Conservation (phyloP, 331 rosid species). For the Prunus yedoensis region DNA sequence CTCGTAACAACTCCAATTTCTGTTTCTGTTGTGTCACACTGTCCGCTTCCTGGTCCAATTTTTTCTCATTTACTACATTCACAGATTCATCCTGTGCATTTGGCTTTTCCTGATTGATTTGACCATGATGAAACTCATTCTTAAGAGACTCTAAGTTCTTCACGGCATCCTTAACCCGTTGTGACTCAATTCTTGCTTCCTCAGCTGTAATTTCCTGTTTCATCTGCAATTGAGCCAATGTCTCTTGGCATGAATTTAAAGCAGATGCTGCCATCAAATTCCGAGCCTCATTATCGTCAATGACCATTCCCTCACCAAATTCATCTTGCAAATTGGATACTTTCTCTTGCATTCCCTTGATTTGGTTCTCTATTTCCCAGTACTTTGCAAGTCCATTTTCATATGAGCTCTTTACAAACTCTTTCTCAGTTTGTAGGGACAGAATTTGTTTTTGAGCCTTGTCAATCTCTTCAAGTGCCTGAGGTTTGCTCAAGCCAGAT, state of each 20-base stretch:
- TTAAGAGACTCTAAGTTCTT: constrained; percentile 58
- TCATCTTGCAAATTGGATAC: constrained; percentile 77
- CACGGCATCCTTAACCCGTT: constrained; percentile 49
- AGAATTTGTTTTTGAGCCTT: constrained; percentile 79
- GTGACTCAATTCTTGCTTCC: constrained; percentile 59
- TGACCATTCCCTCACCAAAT: constrained; percentile 69
- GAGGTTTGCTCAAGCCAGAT: constrained; percentile 77
- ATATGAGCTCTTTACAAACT: constrained; percentile 80
- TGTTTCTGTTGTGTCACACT: constrained; percentile 34
- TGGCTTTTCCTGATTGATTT: constrained; percentile 23
- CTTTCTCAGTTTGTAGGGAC: constrained; percentile 81
- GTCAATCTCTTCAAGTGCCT: constrained; percentile 71
- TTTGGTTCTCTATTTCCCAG: constrained; percentile 73
- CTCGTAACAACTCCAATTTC: constrained; percentile 46
- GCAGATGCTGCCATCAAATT: constrained; percentile 85
- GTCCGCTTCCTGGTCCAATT: constrained; percentile 28
- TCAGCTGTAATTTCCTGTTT: constrained; percentile 60
- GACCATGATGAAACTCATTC: constrained; percentile 36
- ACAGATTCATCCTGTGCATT: constrained; percentile 28
- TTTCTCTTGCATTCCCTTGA: constrained; percentile 67
- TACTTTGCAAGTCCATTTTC: constrained; percentile 59
- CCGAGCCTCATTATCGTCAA: constrained; percentile 86
- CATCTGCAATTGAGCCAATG: constrained; percentile 52
- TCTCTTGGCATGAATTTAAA: constrained; percentile 76
- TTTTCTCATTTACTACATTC: constrained; percentile 13